Evolutionary conservation across 2,329 filamentous ascomycete species (phyloP), one percentile per base, ranked within the genome.

Genomic region (Fonsecaea pugnacius): DNA sequence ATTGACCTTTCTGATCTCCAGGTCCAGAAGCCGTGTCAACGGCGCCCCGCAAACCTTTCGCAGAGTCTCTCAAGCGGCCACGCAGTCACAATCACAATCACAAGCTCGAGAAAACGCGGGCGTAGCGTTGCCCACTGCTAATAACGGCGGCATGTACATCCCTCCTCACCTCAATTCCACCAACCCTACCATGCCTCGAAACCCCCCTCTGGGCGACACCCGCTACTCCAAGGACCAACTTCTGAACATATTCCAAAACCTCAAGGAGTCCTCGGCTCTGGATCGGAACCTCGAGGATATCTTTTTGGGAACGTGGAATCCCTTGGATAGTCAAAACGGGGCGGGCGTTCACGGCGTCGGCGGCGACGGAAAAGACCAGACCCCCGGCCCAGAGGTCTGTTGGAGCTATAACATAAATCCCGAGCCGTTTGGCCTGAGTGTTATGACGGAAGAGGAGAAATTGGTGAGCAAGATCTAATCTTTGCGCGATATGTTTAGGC

Each of bases 331-430:
- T 72, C 83, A 70, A 71, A 85, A 76, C 78, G 87, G 75, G 30
- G 85, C 51, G 9, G 48, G 48, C 12, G 50, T 86, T 60, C 96
- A 92, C 92, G 91, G 90, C 58, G 92, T 93, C 76, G 84, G 83
- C 70, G 85, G 86, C 64, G 92, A 97, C 69, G 85, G 84, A 64
- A 89, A 92, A 74, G 87, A 90, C 68, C 82, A 84, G 67, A 88
- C 88, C 64, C 87, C 90, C 73, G 92, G 94, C 51, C 91, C 93
- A n/a, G 92, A 95, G 67, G 86, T 94, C 48, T 98, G 93, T 76
- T 99, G 94, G 95, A 91, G 96, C 73, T 79, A 85, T 64, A 84
- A 84, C 65, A 92, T 91, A 27, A 84, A 84, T 59, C 83, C 87
- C 51, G 84, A 86, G 68, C 92, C 93, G 6, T 81, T 97, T 69